These are phyloP conservation scores for Leishmania arabica DNA, from an alignment of 208 protist genomes.

Conservation along the genomic window DNA sequence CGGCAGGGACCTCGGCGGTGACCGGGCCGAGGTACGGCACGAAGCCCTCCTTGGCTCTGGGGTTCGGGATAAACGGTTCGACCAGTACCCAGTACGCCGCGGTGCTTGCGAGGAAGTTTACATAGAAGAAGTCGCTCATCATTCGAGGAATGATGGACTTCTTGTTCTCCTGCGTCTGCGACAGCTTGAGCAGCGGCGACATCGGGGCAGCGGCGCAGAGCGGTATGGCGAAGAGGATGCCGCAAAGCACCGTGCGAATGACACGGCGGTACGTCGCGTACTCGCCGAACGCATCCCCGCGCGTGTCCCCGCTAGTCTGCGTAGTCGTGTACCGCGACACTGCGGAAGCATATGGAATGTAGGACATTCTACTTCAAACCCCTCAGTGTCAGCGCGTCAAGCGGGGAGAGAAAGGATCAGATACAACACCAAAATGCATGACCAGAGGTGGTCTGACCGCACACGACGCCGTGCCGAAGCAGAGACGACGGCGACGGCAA, in stretches of 20 bases:
- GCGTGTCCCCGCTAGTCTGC: background rate
- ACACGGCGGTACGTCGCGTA: conserved; percentile 34
- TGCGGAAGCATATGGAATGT: conserved; percentile 16
- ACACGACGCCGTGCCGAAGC: background rate
- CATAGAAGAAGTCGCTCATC: conserved; percentile 80
- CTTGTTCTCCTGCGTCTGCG: conserved; percentile 61
- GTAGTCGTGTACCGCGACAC: background rate
- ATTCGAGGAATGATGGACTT: conserved; percentile 64
- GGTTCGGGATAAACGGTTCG: conserved; percentile 49
- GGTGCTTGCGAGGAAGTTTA: conserved; percentile 55
- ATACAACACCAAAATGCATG: background rate
- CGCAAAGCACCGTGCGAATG: conserved; percentile 54
- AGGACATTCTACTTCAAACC: conserved; percentile 6
- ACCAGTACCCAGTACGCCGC: conserved; percentile 45
- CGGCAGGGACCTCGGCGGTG: conserved; percentile 51
- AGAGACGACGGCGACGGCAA: background rate
- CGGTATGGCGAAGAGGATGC: conserved; percentile 46
- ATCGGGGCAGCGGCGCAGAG: conserved; percentile 45
- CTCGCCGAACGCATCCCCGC: conserved; percentile 23
- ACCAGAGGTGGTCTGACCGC: background rate
- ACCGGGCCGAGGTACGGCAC: conserved; percentile 64
- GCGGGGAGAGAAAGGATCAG: background rate
- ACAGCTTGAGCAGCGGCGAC: conserved; percentile 63
- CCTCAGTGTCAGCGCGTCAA: background rate
- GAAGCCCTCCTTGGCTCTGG: conserved; percentile 45